Conservation (phyloP, 768 basidiomycete genomes). For the Leccinum fibrillosum region DNA sequence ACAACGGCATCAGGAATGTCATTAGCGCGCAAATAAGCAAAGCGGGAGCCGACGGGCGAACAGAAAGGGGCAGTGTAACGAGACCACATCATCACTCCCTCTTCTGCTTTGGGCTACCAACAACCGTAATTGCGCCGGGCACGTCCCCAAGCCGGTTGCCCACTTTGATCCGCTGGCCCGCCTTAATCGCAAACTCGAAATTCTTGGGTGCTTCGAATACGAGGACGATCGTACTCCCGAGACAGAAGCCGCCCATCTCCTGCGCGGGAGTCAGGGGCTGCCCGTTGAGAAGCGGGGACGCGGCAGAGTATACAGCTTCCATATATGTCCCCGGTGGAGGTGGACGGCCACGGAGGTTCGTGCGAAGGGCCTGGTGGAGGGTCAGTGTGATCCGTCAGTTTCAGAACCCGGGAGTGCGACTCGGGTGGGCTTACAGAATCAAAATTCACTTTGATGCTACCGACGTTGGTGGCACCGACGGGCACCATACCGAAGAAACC, state of each 20-base stretch:
- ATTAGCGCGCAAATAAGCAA: not conserved
- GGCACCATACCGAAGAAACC: slow-evolving; percentile 98
- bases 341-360: slow-evolving; percentile 73
- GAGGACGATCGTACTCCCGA: slow-evolving; percentile 94
- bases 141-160: slow-evolving; percentile 77
- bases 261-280: slow-evolving; percentile 86
- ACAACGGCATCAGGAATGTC: not conserved
- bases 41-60: not conserved
- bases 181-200: slow-evolving; percentile 74
- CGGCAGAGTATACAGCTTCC: slow-evolving; percentile 88
- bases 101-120: slow-evolving; percentile 34
- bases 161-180: slow-evolving; percentile 84
- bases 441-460: slow-evolving; percentile 94
- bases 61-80: not conserved
- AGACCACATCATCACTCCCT: slow-evolving; percentile 17
- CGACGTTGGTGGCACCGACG: slow-evolving; percentile 98
- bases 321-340: slow-evolving; percentile 84
- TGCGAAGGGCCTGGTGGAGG: slow-evolving; percentile 72
- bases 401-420: not conserved
- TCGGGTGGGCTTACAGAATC: slow-evolving; percentile 56
- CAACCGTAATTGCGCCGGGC: slow-evolving; percentile 11
- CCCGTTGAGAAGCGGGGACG: slow-evolving; percentile 78
- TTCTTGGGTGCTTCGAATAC: slow-evolving; percentile 91
- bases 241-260: slow-evolving; percentile 96
- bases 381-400: not conserved